These are phyloP conservation scores for Apiospora marii DNA, from an alignment of 2,329 filamentous ascomycete species.

Conservation along the genomic window DNA sequence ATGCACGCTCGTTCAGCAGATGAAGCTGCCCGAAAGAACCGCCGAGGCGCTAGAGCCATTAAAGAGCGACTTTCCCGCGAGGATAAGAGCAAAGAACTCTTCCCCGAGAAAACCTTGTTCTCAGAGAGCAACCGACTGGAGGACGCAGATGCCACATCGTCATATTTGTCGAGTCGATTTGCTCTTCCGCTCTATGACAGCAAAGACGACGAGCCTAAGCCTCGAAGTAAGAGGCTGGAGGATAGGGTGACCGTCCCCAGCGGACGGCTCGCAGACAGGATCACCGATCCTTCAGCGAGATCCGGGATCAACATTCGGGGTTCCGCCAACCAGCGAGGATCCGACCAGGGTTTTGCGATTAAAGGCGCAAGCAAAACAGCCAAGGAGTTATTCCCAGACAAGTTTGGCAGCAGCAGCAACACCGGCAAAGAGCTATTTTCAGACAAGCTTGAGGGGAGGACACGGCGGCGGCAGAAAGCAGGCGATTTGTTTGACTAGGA, in stretches of 20 bases:
- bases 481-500: constrained; percentile 75
- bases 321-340: constrained; percentile 54
- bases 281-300: constrained; percentile 39
- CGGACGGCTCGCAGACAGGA: constrained; percentile 44
- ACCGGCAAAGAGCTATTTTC: constrained; percentile 75
- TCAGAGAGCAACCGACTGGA: constrained; percentile 55
- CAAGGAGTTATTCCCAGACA: constrained; percentile 75
- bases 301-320: constrained; percentile 68
- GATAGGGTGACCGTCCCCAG: constrained; percentile 42
- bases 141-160: constrained; percentile 62
- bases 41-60: constrained; percentile 53
- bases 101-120: constrained; percentile 55
- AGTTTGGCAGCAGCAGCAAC: constrained; percentile 60
- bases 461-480: constrained; percentile 67
- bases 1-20: constrained; percentile 45
- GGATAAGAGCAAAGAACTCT: constrained; percentile 64
- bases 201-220: constrained; percentile 39
- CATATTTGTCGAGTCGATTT: constrained; percentile 57
- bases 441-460: constrained; percentile 63
- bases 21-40: constrained; percentile 47
- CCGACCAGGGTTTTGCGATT: constrained; percentile 66
- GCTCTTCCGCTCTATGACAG: constrained; percentile 58
- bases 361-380: constrained; percentile 65
- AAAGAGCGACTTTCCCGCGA: constrained; percentile 50
- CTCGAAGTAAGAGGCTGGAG: constrained; percentile 34